Conservation (phyloP, 805 yeast genomes). For the Saturnispora zaruensis region DNA sequence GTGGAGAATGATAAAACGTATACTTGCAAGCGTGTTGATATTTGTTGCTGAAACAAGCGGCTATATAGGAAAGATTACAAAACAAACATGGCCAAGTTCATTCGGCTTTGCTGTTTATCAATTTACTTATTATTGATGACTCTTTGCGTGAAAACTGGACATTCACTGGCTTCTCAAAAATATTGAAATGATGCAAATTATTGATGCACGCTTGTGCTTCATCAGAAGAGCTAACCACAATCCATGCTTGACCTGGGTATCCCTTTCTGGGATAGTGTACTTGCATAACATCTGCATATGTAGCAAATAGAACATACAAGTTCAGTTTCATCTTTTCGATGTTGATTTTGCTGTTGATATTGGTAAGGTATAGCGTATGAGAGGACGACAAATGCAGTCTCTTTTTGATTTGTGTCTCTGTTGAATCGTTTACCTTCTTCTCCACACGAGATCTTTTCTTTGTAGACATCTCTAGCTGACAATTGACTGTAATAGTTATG, state of each 20-base stretch:
- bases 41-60: neutral
- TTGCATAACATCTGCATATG: constrained; percentile 57
- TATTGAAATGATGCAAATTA: constrained; percentile 35
- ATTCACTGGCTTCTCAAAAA: constrained; percentile 46
- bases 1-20: neutral
- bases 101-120: constrained; percentile 8
- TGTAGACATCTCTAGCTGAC: constrained; percentile 11
- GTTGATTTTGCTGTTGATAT: constrained; percentile 50
- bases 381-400: neutral
- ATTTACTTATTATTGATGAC: constrained; percentile 20
- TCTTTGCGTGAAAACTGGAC: constrained; percentile 36
- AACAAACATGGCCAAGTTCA: neutral
- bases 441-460: constrained; percentile 9
- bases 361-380: constrained; percentile 49
- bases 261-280: constrained; percentile 35
- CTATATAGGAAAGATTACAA: neutral
- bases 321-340: constrained; percentile 38
- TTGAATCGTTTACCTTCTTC: neutral
- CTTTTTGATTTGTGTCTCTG: neutral
- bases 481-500: neutral
- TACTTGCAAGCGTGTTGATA: neutral
- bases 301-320: constrained; percentile 49
- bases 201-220: constrained; percentile 46
- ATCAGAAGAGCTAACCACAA: constrained; percentile 39
- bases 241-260: constrained; percentile 61